Evolutionary conservation across 1,284 basidiomycete genomes (phyloP).

Genomic region (Microbotryomycetes sp.): DNA sequence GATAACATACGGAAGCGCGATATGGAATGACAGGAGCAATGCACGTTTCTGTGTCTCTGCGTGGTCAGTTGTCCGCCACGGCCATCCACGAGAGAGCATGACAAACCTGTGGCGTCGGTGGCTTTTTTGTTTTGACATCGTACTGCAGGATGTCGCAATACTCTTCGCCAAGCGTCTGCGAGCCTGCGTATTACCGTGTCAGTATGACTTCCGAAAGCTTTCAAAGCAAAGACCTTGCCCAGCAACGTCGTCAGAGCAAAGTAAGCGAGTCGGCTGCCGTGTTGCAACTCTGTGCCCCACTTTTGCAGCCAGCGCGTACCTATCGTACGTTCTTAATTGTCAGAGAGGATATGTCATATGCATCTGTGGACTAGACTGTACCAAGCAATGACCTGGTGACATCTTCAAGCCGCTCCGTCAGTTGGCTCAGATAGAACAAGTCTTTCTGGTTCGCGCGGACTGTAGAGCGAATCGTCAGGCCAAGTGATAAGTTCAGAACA

Average conservation of each 20-base stretch:
- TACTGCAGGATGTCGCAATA: constrained; percentile 43
- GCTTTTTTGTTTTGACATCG: constrained; percentile 30
- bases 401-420: constrained; percentile 39
- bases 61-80: background rate
- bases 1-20: constrained; percentile 38
- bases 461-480: background rate
- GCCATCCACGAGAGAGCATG: no score
- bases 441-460: constrained; percentile 42
- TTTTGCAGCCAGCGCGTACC: constrained; percentile 40
- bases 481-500: rapidly evolving
- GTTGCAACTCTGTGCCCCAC: constrained; percentile 36
- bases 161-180: constrained; percentile 44
- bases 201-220: background rate
- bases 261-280: constrained; percentile 39
- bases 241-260: constrained; percentile 39
- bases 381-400: constrained; percentile 38
- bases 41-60: constrained; percentile 34
- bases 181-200: constrained; percentile 29
- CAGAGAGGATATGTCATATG: background rate
- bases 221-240: constrained; percentile 6
- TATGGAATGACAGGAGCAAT: constrained; percentile 37
- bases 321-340: background rate
- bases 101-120: constrained; percentile 35
- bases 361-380: constrained; percentile 1
- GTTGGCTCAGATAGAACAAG: constrained; percentile 40